A percentile compares a stretch with the other conserved stretches of the same genome.
Conservation (phyloP, 2,329 filamentous ascomycete genomes). For the Colletotrichum sp. region DNA sequence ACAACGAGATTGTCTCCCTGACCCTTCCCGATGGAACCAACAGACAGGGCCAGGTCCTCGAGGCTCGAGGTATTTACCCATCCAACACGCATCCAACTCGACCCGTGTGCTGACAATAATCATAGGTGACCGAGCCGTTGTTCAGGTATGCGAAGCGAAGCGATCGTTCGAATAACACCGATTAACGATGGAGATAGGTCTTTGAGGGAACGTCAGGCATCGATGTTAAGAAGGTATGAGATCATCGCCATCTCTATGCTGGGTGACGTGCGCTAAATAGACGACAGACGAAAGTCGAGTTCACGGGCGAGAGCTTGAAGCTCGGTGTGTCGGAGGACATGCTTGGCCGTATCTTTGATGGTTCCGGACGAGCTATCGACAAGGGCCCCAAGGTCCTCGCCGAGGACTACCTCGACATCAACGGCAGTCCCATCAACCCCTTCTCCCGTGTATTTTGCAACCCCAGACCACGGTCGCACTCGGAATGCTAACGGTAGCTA, state of each 20-base stretch:
- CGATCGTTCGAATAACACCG: conserved; percentile 2
- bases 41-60: conserved; percentile 93
- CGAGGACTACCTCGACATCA: conserved; percentile 98
- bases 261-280: conserved; percentile 8
- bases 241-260: conserved; percentile 3
- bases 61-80: conserved; percentile 81
- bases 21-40: conserved; percentile 95
- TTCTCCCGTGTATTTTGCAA: conserved; percentile 80
- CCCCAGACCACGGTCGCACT: background rate
- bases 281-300: conserved; percentile 91
- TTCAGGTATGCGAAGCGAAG: conserved; percentile 71
- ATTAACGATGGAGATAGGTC: conserved; percentile 63
- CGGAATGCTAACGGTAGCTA: conserved; percentile 39
- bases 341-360: conserved; percentile 98
- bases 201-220: conserved; percentile 98
- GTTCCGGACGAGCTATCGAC: conserved; percentile 96
- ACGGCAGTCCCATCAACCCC: conserved; percentile 98
- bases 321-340: conserved; percentile 99
- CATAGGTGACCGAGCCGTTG: conserved; percentile 87
- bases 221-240: conserved; percentile 93
- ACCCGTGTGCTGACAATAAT: conserved; percentile 24
- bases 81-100: conserved; percentile 18
- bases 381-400: conserved; percentile 98
- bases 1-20: conserved; percentile 97
- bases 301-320: conserved; percentile 96